These are phyloP conservation scores for Hortaea werneckii DNA, from an alignment of 2,329 filamentous ascomycete genomes.

Conservation along the genomic window DNA sequence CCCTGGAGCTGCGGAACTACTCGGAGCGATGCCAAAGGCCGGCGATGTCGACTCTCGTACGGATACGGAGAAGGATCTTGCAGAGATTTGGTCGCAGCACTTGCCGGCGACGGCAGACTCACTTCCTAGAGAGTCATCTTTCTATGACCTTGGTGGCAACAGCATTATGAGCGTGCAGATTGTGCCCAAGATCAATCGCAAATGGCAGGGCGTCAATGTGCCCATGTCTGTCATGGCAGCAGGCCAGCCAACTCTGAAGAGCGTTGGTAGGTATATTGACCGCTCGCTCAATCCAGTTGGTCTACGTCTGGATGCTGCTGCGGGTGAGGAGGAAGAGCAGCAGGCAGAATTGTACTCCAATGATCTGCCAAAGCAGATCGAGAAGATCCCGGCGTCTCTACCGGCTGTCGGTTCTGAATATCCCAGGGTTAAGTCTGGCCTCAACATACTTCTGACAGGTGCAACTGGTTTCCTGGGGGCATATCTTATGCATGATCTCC, in stretches of 20 bases:
- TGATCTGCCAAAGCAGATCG: slow-evolving; percentile 42
- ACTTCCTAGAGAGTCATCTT: slow-evolving; percentile 52
- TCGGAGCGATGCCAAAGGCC: slow-evolving; percentile 41
- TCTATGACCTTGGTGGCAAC: slow-evolving; percentile 75
- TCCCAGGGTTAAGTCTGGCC: slow-evolving; percentile 13
- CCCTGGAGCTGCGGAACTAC: slow-evolving; percentile 61
- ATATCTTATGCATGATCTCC: slow-evolving; percentile 65
- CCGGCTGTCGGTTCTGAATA: slow-evolving; percentile 9
- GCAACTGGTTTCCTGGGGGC: slow-evolving; percentile 84
- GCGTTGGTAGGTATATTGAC: slow-evolving; percentile 45
- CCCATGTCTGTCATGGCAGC: slow-evolving; percentile 62
- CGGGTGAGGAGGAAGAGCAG: slow-evolving; percentile 40
- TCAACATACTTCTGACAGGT: slow-evolving; percentile 66
- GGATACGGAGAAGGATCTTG: slow-evolving; percentile 56
- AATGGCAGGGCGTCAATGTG: slow-evolving; percentile 54
- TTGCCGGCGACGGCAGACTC: slow-evolving; percentile 47
- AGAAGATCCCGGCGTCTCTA: slow-evolving; percentile 37
- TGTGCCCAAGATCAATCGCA: slow-evolving; percentile 57
- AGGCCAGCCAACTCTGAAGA: slow-evolving; percentile 49
- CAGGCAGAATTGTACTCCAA: slow-evolving; percentile 43
- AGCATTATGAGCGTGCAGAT: slow-evolving; percentile 74
- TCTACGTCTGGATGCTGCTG: slow-evolving; percentile 36
- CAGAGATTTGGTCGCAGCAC: slow-evolving; percentile 55
- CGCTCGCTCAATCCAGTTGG: slow-evolving; percentile 39
- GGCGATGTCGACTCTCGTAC: slow-evolving; percentile 38